Percentiles rank a stretch among this genome's conserved stretches.
Evolutionary conservation across 176 grass and related monocot species (phyloP).

Genomic region (Eleusine coracana): DNA sequence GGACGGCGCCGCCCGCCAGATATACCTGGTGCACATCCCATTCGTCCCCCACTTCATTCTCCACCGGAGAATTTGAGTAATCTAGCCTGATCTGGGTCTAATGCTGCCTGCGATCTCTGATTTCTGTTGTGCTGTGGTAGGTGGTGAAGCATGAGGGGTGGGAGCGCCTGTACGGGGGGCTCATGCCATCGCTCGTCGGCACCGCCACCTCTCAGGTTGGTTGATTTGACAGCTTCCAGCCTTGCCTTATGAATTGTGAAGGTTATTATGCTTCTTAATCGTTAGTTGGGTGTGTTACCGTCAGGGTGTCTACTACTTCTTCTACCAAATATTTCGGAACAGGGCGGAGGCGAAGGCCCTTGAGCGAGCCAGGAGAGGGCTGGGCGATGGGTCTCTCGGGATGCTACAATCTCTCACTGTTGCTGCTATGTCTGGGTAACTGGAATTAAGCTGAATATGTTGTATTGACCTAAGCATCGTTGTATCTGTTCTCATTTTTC

Average conservation of each 20-base stretch:
- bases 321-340: constrained; percentile 94
- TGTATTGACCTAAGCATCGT: constrained; percentile 18
- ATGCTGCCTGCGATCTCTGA: constrained; percentile 36
- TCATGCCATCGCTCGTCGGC: constrained; percentile 79
- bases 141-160: constrained; percentile 90
- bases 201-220: constrained; percentile 86
- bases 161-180: constrained; percentile 80
- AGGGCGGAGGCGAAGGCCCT: constrained; percentile 67
- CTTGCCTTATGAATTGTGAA: not conserved
- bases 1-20: constrained; percentile 70
- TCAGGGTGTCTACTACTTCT: constrained; percentile 97
- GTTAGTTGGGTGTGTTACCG: not conserved
- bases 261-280: constrained; percentile 7
- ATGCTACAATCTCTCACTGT: constrained; percentile 85
- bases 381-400: constrained; percentile 91
- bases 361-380: constrained; percentile 53
- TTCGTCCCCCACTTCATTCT: not conserved
- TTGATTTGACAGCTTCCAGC: not conserved
- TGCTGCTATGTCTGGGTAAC: constrained; percentile 84
- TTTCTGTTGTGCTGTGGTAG: constrained; percentile 45
- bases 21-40: constrained; percentile 58
- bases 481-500: constrained; percentile 9
- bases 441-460: constrained; percentile 5
- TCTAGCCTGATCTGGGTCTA: constrained; percentile 27
- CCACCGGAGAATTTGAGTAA: not conserved